Base-by-base conservation (phyloP, 768 basidiomycete species). In the Suillus alpinus region DNA sequence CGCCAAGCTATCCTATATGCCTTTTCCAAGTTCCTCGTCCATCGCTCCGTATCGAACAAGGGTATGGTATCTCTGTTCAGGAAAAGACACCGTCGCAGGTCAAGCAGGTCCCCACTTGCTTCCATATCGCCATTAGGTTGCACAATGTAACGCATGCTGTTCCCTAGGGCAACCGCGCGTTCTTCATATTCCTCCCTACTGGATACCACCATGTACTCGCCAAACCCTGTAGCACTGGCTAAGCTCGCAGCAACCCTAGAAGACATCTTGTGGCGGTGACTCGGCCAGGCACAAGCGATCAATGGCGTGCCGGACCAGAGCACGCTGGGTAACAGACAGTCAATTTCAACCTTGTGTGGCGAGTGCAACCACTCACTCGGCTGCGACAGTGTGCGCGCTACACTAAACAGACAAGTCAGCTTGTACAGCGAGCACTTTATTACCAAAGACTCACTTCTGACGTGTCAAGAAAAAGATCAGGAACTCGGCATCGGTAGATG, bases 301-400 rank as follows among this genome's bases (percentile, higher is more conserved):
- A 83, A 73, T 32, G 82, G 82, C 1, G 82, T 83, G 9, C 82
- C 81, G 0, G 80, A 74, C 82, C 81, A 83, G 29, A 83, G 69
- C 37, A 83, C 78, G 65, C 80, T 81, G 65, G 40, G 46, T 18
- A 29, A 31, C 10, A 29, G 47, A 20, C n/a, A 41, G 50, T 62
- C 36, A 63, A 61, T 53, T 16, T 26, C 26, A 20, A 10, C 40
- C n/a, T 43, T 51, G n/a, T 51, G n/a, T 41, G 23, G 49, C 51
- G 51, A 4, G 18, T 2, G 50, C 29, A 14, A 56, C 20, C 23
- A 69, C 80, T 57, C 57, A 81, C 80, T 83, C 82, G 13, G 78
- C 76, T 13, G 81, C 78, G 41, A 81, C 77, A 4, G 82, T 83
- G 58, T 83, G 82, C 18, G 82, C 82, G 60, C 80, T 83, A 66